Percentiles rank a stretch among this genome's conserved stretches.
phyloP scores from a whole-genome alignment of 169 alveolate genomes.

The Plasmodium cynomolgi region DNA sequence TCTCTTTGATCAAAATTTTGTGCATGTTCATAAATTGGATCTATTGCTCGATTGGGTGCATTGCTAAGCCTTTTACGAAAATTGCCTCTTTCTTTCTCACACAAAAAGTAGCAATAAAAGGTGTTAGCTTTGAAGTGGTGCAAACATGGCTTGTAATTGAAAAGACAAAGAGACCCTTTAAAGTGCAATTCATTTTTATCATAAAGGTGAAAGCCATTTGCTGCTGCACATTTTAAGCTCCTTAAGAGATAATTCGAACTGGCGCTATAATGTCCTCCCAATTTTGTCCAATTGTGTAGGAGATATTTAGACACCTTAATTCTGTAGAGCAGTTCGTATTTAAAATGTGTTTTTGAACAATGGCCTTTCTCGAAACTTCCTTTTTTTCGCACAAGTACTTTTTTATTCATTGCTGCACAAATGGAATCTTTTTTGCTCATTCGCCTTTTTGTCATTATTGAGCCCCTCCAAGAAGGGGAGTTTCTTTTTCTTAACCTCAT shows the following conservation, averaged over 20 bases:
- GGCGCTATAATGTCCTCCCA: background rate
- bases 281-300: background rate
- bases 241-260: background rate
- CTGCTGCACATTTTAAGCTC: background rate
- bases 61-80: background rate
- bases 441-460: background rate
- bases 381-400: slow-evolving; percentile 1
- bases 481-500: background rate
- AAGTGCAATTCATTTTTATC: background rate
- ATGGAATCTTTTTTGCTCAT: background rate
- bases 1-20: background rate
- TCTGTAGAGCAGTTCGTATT: background rate
- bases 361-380: background rate
- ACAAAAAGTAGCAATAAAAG: background rate
- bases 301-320: slow-evolving; percentile 17
- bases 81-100: background rate
- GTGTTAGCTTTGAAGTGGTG: background rate
- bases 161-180: background rate
- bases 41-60: background rate
- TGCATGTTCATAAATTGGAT: background rate
- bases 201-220: background rate
- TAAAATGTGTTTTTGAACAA: background rate
- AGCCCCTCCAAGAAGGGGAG: background rate
- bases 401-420: background rate
- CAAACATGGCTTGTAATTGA: background rate